A percentile compares a stretch with the other conserved stretches of the same genome.
phyloP scores from a whole-genome alignment of 306 rosid genomes.

The Styphnolobium japonicum region DNA sequence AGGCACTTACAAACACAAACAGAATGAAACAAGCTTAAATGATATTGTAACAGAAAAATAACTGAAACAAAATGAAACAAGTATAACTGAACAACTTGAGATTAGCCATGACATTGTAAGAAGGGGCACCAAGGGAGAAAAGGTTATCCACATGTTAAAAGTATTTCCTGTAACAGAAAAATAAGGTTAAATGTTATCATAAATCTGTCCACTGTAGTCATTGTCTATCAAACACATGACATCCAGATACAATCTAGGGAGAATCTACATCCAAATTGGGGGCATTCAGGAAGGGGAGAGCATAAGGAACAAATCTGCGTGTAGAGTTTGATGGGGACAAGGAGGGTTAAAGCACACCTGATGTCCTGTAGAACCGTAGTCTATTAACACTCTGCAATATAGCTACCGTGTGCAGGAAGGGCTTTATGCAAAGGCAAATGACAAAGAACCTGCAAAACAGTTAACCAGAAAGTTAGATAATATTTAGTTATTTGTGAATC shows the following conservation, averaged over 20 bases:
- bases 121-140: neutral
- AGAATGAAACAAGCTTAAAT: too few relatives aligned
- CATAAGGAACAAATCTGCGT: neutral
- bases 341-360: slow-evolving; percentile 61
- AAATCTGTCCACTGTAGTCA: neutral
- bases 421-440: slow-evolving; percentile 88
- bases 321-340: neutral
- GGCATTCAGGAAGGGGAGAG: slow-evolving; percentile 2
- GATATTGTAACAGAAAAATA: too few relatives aligned
- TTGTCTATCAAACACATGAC: neutral
- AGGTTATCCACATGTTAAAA: neutral
- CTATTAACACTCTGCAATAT: slow-evolving; percentile 85
- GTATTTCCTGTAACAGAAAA: neutral
- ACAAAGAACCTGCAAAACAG: slow-evolving; percentile 56
- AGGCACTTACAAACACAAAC: too few relatives aligned
- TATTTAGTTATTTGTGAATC: neutral
- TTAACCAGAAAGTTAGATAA: slow-evolving; percentile 6
- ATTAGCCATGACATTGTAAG: neutral
- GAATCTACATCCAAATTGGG: neutral
- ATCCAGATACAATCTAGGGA: slow-evolving; percentile 2
- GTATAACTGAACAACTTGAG: neutral
- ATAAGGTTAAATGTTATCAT: neutral
- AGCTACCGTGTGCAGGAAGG: slow-evolving; percentile 84
- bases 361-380: slow-evolving; percentile 77
- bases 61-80: slow-evolving; percentile 7